phyloP scores from a whole-genome alignment of 1,139 yeast species.

The Hemisphaericaspora subhashii region DNA sequence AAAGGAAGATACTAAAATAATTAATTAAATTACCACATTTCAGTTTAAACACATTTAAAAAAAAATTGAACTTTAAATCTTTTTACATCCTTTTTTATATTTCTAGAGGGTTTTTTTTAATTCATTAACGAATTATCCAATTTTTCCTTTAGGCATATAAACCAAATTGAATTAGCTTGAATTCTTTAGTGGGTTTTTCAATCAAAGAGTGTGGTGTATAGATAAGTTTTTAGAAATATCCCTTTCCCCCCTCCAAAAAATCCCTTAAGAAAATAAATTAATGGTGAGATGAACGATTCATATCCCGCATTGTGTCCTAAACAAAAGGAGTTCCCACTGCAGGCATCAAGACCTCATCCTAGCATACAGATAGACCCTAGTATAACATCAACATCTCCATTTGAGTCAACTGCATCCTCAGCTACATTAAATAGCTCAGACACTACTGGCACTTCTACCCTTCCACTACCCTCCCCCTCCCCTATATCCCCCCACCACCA shows the following conservation, averaged over 20 bases:
- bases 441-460: not conserved
- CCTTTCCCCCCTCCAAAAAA: not conserved
- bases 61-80: too few relatives aligned
- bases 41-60: too few relatives aligned
- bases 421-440: constrained; percentile 3
- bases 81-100: too few relatives aligned
- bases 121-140: too few relatives aligned
- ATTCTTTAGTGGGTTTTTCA: too few relatives aligned
- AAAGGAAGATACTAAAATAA: too few relatives aligned
- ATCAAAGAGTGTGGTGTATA: not conserved
- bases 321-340: constrained; percentile 1
- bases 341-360: not conserved
- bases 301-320: constrained; percentile 2
- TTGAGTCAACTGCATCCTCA: not conserved
- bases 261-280: not conserved
- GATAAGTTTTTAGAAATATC: not conserved
- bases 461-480: not conserved
- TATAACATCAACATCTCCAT: not conserved
- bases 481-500: constrained; percentile 7
- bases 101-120: too few relatives aligned
- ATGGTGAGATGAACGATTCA: constrained; percentile 3
- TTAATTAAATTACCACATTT: too few relatives aligned
- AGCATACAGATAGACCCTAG: not conserved
- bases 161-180: too few relatives aligned
- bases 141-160: too few relatives aligned